Conservation (phyloP, 495 filamentous ascomycete species). For the Penicillium diatomitis region DNA sequence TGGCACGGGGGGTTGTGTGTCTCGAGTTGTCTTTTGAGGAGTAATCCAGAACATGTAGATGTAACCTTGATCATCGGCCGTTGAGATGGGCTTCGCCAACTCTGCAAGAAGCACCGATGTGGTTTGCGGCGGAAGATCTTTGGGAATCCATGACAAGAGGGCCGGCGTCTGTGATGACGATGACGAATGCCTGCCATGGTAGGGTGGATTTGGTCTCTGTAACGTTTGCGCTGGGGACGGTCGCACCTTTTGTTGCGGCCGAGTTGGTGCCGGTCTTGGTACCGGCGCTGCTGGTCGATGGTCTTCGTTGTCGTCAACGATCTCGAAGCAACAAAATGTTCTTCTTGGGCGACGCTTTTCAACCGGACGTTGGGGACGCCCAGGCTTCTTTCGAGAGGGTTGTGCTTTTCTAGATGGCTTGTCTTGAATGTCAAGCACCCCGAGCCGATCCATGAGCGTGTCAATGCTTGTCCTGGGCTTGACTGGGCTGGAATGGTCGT, state of each 20-base stretch:
- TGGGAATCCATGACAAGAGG: slow-evolving; percentile 59
- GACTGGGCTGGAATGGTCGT: slow-evolving; percentile 19
- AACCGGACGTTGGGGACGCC: slow-evolving; percentile 10
- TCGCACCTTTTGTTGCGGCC: slow-evolving; percentile 7
- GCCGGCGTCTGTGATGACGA: slow-evolving; percentile 38
- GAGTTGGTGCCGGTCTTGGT: slow-evolving; percentile 9
- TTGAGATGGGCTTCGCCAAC: slow-evolving; percentile 72
- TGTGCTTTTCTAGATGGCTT: slow-evolving; percentile 5
- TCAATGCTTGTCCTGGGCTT: slow-evolving; percentile 68
- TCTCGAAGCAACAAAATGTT: slow-evolving; percentile 32
- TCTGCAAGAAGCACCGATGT: slow-evolving; percentile 61
- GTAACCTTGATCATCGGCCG: slow-evolving; percentile 74
- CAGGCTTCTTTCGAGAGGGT: slow-evolving; percentile 1
- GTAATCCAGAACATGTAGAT: slow-evolving; percentile 98
- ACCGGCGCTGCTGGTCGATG: slow-evolving; percentile 5
- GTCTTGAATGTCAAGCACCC: slow-evolving; percentile 55
- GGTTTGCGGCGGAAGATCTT: slow-evolving; percentile 50
- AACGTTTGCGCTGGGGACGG: no score
- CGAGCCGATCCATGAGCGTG: slow-evolving; percentile 69
- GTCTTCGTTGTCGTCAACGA: slow-evolving; percentile 12
- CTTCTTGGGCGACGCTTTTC: slow-evolving; percentile 12
- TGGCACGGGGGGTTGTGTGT: slow-evolving; percentile 31
- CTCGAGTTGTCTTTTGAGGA: slow-evolving; percentile 35
- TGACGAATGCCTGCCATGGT: slow-evolving; percentile 10
- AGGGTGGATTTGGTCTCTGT: not conserved